These are phyloP conservation scores for Lepraria neglecta DNA, from an alignment of 495 filamentous ascomycete species.

Conservation along the genomic window DNA sequence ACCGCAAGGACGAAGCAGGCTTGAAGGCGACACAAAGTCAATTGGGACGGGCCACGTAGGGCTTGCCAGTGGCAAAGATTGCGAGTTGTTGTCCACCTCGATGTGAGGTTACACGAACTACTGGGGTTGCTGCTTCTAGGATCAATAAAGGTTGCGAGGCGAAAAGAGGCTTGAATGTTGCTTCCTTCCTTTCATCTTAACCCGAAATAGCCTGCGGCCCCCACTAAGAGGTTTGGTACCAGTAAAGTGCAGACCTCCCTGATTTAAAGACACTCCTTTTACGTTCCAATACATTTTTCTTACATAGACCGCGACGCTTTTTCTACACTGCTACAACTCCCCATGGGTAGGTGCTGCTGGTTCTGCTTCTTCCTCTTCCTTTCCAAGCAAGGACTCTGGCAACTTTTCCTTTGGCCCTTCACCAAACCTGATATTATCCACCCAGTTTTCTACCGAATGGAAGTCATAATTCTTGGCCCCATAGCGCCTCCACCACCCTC, in stretches of 20 bases:
- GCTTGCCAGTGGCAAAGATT: background rate
- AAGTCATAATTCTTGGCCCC: constrained; percentile 49
- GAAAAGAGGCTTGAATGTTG: background rate
- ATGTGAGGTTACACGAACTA: background rate
- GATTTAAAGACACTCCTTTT: background rate
- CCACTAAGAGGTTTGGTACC: no score
- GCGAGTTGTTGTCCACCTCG: background rate
- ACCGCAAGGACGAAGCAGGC: background rate
- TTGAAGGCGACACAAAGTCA: background rate
- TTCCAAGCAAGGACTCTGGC: constrained; percentile 60
- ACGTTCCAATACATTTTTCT: no score
- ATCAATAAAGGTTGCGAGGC: background rate
- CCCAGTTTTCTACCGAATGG: constrained; percentile 68
- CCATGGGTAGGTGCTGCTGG: constrained; percentile 19
- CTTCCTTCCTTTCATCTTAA: background rate
- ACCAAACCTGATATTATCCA: constrained; percentile 80
- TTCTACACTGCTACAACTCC: constrained; percentile 20
- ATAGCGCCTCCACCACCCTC: constrained; percentile 79
- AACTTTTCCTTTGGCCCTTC: constrained; percentile 77
- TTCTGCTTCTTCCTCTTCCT: constrained; percentile 6
- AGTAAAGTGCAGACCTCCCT: background rate
- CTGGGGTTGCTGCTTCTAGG: background rate
- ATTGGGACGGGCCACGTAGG: background rate
- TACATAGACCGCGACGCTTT: background rate
- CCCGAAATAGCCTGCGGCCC: no score